These are phyloP conservation scores for Capronia epimyces DNA, from an alignment of 2,329 filamentous ascomycete species.

Conservation along the genomic window DNA sequence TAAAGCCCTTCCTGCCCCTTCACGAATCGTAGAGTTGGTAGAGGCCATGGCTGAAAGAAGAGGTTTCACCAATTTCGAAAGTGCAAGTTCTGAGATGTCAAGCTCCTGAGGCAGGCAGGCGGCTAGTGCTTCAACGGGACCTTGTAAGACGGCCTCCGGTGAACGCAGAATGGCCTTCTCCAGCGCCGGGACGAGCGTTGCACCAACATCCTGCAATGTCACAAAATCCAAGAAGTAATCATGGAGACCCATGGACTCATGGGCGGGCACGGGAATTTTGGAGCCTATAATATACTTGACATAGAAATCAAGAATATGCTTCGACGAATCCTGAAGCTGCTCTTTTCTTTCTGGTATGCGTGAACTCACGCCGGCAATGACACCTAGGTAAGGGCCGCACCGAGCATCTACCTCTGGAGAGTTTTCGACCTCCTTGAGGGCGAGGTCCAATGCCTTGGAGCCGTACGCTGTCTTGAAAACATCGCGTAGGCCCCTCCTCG, in stretches of 20 bases:
- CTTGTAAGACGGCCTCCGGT: conserved; percentile 80
- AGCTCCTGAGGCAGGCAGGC: conserved; percentile 61
- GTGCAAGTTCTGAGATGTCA: conserved; percentile 71
- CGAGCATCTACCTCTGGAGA: conserved; percentile 62
- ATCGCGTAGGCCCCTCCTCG: conserved; percentile 71
- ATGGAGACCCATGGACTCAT: conserved; percentile 65
- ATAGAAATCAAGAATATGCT: conserved; percentile 75
- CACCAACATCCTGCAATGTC: conserved; percentile 66
- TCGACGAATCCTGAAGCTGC: conserved; percentile 60
- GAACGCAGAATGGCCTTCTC: conserved; percentile 86
- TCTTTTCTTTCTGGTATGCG: conserved; percentile 61
- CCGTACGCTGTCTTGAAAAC: conserved; percentile 59
- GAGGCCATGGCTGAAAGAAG: conserved; percentile 88
- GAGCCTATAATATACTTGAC: conserved; percentile 79
- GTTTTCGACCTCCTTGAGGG: conserved; percentile 61
- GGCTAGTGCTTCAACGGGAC: conserved; percentile 69
- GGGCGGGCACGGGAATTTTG: conserved; percentile 61
- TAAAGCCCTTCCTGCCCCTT: conserved; percentile 71
- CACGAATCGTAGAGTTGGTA: conserved; percentile 70
- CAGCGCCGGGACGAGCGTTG: conserved; percentile 69
- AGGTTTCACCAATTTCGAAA: conserved; percentile 71
- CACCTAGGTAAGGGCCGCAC: conserved; percentile 73
- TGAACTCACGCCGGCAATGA: conserved; percentile 79
- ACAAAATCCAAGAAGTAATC: conserved; percentile 81
- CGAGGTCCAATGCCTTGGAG: conserved; percentile 56